Evolutionary conservation across 2,329 filamentous ascomycete species (phyloP).

Genomic region (Chaetomium sp.): DNA sequence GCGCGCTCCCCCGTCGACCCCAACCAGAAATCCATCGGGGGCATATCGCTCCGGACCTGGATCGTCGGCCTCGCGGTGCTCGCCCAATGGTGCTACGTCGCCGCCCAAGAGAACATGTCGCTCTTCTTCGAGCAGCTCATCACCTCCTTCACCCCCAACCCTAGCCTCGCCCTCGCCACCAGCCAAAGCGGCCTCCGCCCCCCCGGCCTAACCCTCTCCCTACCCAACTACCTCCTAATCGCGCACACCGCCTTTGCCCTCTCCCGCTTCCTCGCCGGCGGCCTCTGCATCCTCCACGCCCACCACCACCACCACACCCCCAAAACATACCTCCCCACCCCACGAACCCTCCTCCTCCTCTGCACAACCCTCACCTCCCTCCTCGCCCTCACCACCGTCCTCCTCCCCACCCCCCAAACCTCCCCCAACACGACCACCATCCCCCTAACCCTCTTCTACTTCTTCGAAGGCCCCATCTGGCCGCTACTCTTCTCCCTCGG

Average conservation of each 20-base stretch:
- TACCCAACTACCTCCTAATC: constrained; percentile 69
- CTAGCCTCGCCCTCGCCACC: neutral
- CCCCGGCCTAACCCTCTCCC: constrained; percentile 54
- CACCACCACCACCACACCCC: constrained; percentile 38
- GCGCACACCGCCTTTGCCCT: constrained; percentile 73
- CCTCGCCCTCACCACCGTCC: constrained; percentile 52
- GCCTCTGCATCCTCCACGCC: constrained; percentile 61
- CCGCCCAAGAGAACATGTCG: constrained; percentile 68
- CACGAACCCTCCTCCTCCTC: constrained; percentile 69
- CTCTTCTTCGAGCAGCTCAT: constrained; percentile 62
- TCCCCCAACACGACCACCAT: constrained; percentile 55
- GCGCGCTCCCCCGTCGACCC: constrained; percentile 53
- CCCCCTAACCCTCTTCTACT: constrained; percentile 71
- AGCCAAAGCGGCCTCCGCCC: constrained; percentile 29
- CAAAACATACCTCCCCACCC: constrained; percentile 61
- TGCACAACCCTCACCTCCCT: constrained; percentile 64
- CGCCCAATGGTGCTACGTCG: constrained; percentile 79
- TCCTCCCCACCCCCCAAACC: constrained; percentile 41
- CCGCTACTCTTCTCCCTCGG: constrained; percentile 80
- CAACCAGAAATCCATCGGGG: constrained; percentile 51
- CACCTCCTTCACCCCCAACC: constrained; percentile 35
- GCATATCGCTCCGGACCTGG: constrained; percentile 57
- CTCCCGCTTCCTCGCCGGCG: constrained; percentile 69
- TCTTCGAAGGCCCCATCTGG: constrained; percentile 82
- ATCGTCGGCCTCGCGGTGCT: constrained; percentile 70